These are phyloP conservation scores for Pyrenopolyporus hunteri DNA, from an alignment of 495 filamentous ascomycete genomes.

Conservation along the genomic window DNA sequence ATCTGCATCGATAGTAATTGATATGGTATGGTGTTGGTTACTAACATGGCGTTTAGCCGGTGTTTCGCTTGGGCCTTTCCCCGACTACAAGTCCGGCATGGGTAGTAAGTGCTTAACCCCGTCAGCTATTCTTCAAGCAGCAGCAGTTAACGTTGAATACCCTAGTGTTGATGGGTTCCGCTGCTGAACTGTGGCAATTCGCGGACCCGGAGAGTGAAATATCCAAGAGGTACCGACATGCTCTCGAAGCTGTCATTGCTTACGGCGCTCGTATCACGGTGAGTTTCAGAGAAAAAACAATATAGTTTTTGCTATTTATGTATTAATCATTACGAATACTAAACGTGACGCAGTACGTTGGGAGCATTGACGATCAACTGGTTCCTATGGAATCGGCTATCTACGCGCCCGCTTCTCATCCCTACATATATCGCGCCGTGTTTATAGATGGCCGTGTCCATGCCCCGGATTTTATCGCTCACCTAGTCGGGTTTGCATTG, in stretches of 20 bases:
- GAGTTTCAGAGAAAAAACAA: slow-evolving; percentile 1
- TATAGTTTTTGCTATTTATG: neutral
- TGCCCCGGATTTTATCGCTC: slow-evolving; percentile 89
- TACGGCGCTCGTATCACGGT: slow-evolving; percentile 79
- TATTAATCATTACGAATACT: neutral
- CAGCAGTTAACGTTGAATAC: slow-evolving; percentile 3
- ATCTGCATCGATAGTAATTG: neutral
- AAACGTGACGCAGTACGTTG: slow-evolving; percentile 55
- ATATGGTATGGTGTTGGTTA: neutral
- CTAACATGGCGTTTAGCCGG: slow-evolving; percentile 62
- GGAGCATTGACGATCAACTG: slow-evolving; percentile 95
- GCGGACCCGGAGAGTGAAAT: slow-evolving; percentile 77
- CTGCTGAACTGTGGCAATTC: slow-evolving; percentile 93
- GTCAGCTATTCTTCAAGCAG: neutral
- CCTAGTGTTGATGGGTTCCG: slow-evolving; percentile 76
- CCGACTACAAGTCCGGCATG: slow-evolving; percentile 81
- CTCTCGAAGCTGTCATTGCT: slow-evolving; percentile 71
- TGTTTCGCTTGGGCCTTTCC: slow-evolving; percentile 90
- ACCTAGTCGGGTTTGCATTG: slow-evolving; percentile 89
- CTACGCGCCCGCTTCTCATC: slow-evolving; percentile 81
- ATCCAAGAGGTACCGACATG: slow-evolving; percentile 78
- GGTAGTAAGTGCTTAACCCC: slow-evolving; percentile 39
- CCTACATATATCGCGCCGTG: slow-evolving; percentile 89
- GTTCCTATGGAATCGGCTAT: slow-evolving; percentile 84
- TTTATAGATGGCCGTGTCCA: slow-evolving; percentile 95